Conservation (phyloP, 1,284 basidiomycete genomes). For the Pseudozyma hubeiensis region DNA sequence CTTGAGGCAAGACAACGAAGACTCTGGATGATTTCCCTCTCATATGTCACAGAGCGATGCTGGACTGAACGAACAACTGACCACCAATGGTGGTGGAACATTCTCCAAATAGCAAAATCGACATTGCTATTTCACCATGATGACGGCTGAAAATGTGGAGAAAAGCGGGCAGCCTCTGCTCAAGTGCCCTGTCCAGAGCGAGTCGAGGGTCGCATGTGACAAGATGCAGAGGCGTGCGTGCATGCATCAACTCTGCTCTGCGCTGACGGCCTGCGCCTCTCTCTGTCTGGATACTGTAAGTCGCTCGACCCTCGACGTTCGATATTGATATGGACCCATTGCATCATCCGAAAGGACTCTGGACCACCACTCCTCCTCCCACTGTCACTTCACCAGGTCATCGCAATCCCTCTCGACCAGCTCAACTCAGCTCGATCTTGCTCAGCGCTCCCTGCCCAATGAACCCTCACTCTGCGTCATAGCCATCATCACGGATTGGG, state of each 20-base stretch:
- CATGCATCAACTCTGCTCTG: neutral
- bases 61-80: too few species aligned
- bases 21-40: too few species aligned
- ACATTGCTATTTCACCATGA: neutral
- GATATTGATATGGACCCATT: neutral
- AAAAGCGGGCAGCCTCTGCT: slow-evolving; percentile 15
- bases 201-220: slow-evolving; percentile 16
- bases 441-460: neutral
- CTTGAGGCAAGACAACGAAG: too few species aligned
- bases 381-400: neutral
- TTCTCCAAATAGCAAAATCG: neutral
- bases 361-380: neutral
- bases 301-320: neutral
- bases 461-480: neutral
- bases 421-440: neutral
- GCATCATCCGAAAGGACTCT: too few species aligned
- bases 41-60: too few species aligned
- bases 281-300: neutral
- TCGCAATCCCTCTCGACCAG: neutral
- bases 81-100: too few species aligned
- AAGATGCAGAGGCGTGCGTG: slow-evolving; percentile 23
- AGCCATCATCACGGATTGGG: too few species aligned
- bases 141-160: slow-evolving; percentile 20
- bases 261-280: neutral
- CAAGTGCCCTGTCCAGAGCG: slow-evolving; percentile 7